Evolutionary conservation across 2,329 filamentous ascomycete genomes (phyloP).

Genomic region (Grosmannia huntii): DNA sequence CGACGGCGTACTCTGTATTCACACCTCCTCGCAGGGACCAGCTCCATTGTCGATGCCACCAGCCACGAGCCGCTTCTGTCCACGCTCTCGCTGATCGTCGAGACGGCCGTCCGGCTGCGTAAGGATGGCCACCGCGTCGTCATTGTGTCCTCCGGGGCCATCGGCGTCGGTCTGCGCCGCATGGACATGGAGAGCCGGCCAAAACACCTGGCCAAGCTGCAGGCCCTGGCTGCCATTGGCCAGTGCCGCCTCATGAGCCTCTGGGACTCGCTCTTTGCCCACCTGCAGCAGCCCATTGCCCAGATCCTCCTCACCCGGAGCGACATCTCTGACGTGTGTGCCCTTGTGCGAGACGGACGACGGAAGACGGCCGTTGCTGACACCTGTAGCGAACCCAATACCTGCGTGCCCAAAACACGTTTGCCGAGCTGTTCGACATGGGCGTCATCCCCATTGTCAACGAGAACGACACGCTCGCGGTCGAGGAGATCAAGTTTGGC

Average conservation of each 20-base stretch:
- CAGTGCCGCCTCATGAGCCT: slow-evolving; percentile 91
- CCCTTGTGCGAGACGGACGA: slow-evolving; percentile 3
- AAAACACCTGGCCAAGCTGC: slow-evolving; percentile 79
- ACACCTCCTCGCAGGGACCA: slow-evolving; percentile 56
- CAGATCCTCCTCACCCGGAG: slow-evolving; percentile 91
- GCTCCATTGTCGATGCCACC: slow-evolving; percentile 95
- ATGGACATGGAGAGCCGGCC: slow-evolving; percentile 83
- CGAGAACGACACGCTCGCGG: slow-evolving; percentile 93
- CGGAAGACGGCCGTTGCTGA: slow-evolving; percentile 9
- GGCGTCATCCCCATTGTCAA: slow-evolving; percentile 97
- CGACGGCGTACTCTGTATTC: neutral
- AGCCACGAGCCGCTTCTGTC: slow-evolving; percentile 89
- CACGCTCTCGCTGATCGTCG: slow-evolving; percentile 82
- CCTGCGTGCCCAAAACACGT: slow-evolving; percentile 90
- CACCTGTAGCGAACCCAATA: slow-evolving; percentile 68
- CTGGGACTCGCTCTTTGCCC: slow-evolving; percentile 85
- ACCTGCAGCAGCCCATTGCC: slow-evolving; percentile 80
- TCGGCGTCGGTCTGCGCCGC: slow-evolving; percentile 80
- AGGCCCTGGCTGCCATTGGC: slow-evolving; percentile 90
- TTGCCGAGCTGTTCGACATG: slow-evolving; percentile 81
- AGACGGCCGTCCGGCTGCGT: slow-evolving; percentile 76
- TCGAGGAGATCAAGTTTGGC: slow-evolving; percentile 98
- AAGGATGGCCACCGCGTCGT: slow-evolving; percentile 90
- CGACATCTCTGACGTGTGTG: slow-evolving; percentile 79
- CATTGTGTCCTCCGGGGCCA: slow-evolving; percentile 93